Conservation (phyloP, 345 rosid species). For the Gossypium ekmanianum region DNA sequence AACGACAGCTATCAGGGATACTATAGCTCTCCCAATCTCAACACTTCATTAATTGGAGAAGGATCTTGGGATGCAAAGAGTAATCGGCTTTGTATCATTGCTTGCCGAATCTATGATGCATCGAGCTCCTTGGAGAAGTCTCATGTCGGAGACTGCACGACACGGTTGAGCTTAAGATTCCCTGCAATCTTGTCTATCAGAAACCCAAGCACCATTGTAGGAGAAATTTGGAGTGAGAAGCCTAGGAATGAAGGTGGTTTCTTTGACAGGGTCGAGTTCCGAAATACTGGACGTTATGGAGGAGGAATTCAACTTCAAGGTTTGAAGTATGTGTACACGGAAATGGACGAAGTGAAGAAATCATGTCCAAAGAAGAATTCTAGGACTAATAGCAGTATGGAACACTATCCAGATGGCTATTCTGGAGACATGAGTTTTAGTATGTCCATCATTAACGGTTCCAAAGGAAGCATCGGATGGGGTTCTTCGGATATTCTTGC, state of each 20-base stretch:
- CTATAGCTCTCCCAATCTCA: slow-evolving; percentile 13
- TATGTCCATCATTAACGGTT: slow-evolving; percentile 20
- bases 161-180: slow-evolving; percentile 33
- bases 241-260: slow-evolving; percentile 29
- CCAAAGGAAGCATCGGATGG: slow-evolving; percentile 14
- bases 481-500: slow-evolving; percentile 36
- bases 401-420: slow-evolving; percentile 27
- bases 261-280: slow-evolving; percentile 26
- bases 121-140: slow-evolving; percentile 22
- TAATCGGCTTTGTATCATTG: slow-evolving; percentile 32
- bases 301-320: slow-evolving; percentile 22
- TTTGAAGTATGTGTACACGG: slow-evolving; percentile 35
- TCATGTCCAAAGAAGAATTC: slow-evolving; percentile 22
- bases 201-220: slow-evolving; percentile 24
- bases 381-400: slow-evolving; percentile 12
- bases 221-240: slow-evolving; percentile 34
- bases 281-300: not conserved
- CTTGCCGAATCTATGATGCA: slow-evolving; percentile 28
- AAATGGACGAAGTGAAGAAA: slow-evolving; percentile 25
- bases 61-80: slow-evolving; percentile 42
- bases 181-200: slow-evolving; percentile 33
- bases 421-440: slow-evolving; percentile 33
- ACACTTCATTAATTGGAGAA: slow-evolving; percentile 39
- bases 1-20: not conserved
- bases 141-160: slow-evolving; percentile 44